phyloP scores from a whole-genome alignment of 2,329 filamentous ascomycete species.

The Calonectria pseudoreteaudii region DNA sequence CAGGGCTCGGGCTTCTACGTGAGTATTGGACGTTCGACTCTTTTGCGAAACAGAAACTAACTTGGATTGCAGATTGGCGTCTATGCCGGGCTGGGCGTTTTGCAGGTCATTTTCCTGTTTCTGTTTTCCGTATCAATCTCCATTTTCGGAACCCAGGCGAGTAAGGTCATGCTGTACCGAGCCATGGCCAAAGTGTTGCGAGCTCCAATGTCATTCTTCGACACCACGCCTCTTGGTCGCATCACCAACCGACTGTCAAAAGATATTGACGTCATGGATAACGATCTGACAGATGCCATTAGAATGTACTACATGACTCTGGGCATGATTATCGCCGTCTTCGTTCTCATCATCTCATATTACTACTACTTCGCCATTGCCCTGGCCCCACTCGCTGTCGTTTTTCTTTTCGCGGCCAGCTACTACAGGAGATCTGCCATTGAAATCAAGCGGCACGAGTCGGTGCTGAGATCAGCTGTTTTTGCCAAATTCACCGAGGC shows the following conservation, averaged over 20 bases:
- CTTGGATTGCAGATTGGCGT: background rate
- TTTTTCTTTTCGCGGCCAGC: conserved; percentile 84
- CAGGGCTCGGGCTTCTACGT: background rate
- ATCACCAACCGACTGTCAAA: conserved; percentile 96
- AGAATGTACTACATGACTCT: conserved; percentile 92
- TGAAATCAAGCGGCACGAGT: conserved; percentile 94
- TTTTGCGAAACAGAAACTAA: background rate
- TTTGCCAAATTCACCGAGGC: conserved; percentile 94
- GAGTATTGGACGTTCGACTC: background rate
- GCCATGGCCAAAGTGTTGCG: background rate
- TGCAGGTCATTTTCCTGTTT: conserved; percentile 1
- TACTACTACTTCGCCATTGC: conserved; percentile 86
- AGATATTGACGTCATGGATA: conserved; percentile 90
- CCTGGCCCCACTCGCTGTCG: conserved; percentile 72
- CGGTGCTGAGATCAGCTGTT: conserved; percentile 85
- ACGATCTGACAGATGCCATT: conserved; percentile 87
- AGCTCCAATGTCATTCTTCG: conserved; percentile 72
- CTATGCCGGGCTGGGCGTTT: background rate
- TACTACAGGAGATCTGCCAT: conserved; percentile 94
- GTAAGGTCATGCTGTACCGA: conserved; percentile 5
- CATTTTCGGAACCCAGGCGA: background rate
- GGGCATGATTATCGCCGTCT: conserved; percentile 84
- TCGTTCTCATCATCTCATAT: conserved; percentile 89
- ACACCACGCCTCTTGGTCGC: conserved; percentile 88
- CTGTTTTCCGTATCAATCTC: background rate